These are phyloP conservation scores for Teratosphaeriaceae sp. DNA, from an alignment of 2,329 filamentous ascomycete genomes.

Conservation along the genomic window DNA sequence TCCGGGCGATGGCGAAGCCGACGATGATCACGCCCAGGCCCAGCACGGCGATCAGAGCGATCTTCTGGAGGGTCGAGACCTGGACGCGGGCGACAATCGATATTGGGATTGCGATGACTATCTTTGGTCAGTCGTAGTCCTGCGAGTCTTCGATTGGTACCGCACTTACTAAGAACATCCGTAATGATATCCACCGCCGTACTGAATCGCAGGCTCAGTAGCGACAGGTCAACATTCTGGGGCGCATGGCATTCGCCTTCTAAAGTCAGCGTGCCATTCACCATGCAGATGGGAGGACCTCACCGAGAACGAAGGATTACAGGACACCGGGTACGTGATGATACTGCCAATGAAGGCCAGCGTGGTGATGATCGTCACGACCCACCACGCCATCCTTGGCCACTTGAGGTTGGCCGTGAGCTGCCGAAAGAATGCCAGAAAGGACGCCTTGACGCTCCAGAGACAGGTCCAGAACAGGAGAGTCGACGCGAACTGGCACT, in stretches of 20 bases:
- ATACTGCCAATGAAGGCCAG: conserved; percentile 10
- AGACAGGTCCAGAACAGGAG: conserved; percentile 20
- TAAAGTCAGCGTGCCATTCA: neutral
- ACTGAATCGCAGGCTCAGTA: conserved; percentile 13
- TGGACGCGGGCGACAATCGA: conserved; percentile 1
- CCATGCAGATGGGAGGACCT: no score
- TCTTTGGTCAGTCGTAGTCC: neutral
- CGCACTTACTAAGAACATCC: conserved; percentile 13
- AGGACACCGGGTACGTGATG: conserved; percentile 15
- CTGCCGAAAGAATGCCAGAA: conserved; percentile 16
- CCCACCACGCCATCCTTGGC: conserved; percentile 17
- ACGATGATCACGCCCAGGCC: conserved; percentile 19
- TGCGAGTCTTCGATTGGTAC: conserved; percentile 7
- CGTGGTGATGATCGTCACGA: conserved; percentile 11
- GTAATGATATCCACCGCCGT: conserved; percentile 18
- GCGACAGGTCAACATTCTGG: conserved; percentile 4
- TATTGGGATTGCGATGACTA: conserved; percentile 9
- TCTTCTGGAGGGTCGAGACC: conserved; percentile 6
- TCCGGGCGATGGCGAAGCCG: conserved; percentile 9
- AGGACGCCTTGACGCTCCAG: conserved; percentile 20
- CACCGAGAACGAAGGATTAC: conserved; percentile 11
- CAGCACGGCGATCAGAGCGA: conserved; percentile 16
- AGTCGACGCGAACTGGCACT: conserved; percentile 17
- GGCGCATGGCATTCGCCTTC: conserved; percentile 7
- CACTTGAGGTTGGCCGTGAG: conserved; percentile 7